Evolutionary conservation across 495 filamentous ascomycete species (phyloP).

Genomic region (Podospora bellae-mahoneyi): DNA sequence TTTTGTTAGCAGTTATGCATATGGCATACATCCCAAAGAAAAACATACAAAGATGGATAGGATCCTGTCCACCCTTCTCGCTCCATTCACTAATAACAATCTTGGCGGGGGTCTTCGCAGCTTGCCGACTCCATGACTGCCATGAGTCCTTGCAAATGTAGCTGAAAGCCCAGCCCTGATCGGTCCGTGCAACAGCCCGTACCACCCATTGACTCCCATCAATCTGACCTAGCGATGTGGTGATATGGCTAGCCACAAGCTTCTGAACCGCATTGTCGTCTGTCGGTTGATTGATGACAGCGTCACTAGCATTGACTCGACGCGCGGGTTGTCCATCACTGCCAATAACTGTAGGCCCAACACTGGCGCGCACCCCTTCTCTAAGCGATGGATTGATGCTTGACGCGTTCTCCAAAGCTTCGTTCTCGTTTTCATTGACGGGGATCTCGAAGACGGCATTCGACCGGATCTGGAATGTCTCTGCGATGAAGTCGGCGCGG

Average conservation of each 20-base stretch:
- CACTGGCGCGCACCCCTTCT: constrained; percentile 18
- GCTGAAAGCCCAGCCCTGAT: constrained; percentile 47
- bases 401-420: constrained; percentile 26
- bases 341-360: constrained; percentile 9
- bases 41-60: constrained; percentile 37
- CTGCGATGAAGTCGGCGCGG: constrained; percentile 40
- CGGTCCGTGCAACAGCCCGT: constrained; percentile 36
- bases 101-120: constrained; percentile 36
- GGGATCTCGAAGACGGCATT: constrained; percentile 37
- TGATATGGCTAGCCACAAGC: constrained; percentile 41
- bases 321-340: constrained; percentile 15
- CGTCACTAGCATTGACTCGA: constrained; percentile 35
- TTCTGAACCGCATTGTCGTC: constrained; percentile 44
- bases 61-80: constrained; percentile 38
- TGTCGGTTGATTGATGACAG: constrained; percentile 40
- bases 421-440: constrained; percentile 32
- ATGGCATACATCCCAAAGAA: not conserved
- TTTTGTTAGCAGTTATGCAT: constrained; percentile 20
- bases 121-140: constrained; percentile 44
- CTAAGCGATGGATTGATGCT: constrained; percentile 31
- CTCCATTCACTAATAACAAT: constrained; percentile 42
- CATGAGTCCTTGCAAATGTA: constrained; percentile 50
- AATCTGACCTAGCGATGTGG: constrained; percentile 33
- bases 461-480: constrained; percentile 39
- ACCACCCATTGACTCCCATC: constrained; percentile 45